Percentiles rank a stretch among this genome's conserved stretches.
phyloP scores from a whole-genome alignment of 305 asterid species.

The Coffea humblotiana region DNA sequence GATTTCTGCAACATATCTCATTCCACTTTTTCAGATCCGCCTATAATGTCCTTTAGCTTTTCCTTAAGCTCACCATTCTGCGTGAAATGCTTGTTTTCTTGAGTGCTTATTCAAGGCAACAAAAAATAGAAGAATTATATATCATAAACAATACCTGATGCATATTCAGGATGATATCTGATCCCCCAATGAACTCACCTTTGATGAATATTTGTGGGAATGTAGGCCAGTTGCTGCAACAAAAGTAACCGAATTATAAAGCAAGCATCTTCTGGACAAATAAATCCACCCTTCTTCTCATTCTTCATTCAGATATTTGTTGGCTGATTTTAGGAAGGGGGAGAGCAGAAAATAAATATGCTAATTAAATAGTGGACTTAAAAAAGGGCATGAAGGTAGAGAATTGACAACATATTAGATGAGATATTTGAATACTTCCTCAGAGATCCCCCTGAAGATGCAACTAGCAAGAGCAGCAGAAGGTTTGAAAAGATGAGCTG shows the following conservation, averaged over 20 bases:
- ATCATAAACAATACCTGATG: conserved; percentile 60
- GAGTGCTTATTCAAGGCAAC: conserved; percentile 13
- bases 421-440: too few species aligned
- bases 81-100: conserved; percentile 19
- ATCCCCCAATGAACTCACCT: conserved; percentile 94
- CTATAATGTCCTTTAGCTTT: conserved; percentile 47
- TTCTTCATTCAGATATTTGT: background rate
- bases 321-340: too few species aligned
- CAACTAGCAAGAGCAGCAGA: background rate
- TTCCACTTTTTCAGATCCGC: conserved; percentile 35
- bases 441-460: background rate
- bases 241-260: conserved; percentile 9
- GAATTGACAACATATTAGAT: too few species aligned
- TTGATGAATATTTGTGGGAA: conserved; percentile 95
- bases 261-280: background rate
- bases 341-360: background rate
- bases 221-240: conserved; percentile 95
- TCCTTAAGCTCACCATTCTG: conserved; percentile 81
- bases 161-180: conserved; percentile 94
- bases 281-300: background rate
- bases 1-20: conserved; percentile 6
- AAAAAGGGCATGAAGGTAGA: too few species aligned
- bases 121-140: conserved; percentile 2
- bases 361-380: too few species aligned
- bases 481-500: background rate